These are phyloP conservation scores for Zychaea mexicana DNA, from an alignment of 371 early-diverging fungal genomes.

Conservation along the genomic window DNA sequence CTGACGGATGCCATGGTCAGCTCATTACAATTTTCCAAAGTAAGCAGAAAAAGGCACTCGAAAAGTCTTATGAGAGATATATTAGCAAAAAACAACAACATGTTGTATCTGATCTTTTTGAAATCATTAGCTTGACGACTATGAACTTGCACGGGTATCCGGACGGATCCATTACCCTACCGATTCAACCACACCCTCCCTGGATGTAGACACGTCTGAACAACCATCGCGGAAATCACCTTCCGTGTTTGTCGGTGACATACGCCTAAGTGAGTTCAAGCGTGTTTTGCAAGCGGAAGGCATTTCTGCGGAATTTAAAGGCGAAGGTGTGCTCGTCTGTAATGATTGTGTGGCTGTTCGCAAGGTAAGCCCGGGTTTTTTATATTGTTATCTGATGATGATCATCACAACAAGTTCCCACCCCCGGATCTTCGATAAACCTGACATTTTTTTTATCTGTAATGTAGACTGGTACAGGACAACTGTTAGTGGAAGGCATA, in stretches of 20 bases:
- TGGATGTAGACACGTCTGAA: constrained; percentile 70
- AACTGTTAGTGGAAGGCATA: constrained; percentile 60
- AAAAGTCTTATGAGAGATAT: not conserved
- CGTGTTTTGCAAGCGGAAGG: constrained; percentile 73
- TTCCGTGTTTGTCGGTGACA: constrained; percentile 86
- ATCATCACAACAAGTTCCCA: no score
- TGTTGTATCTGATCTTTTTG: not conserved
- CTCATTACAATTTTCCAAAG: constrained; percentile 74
- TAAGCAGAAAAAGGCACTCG: constrained; percentile 20
- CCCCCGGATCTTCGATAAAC: no score
- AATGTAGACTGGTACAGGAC: constrained; percentile 49
- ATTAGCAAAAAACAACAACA: not conserved
- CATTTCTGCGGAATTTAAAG: constrained; percentile 79
- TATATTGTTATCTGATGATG: not conserved
- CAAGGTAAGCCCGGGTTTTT: constrained; percentile 42
- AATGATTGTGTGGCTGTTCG: constrained; percentile 77
- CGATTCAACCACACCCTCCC: constrained; percentile 72
- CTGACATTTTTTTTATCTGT: constrained; percentile 9
- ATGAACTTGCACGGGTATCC: constrained; percentile 74
- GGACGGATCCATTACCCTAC: constrained; percentile 72
- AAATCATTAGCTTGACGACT: constrained; percentile 63
- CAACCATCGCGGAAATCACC: constrained; percentile 46
- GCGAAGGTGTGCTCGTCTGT: constrained; percentile 85
- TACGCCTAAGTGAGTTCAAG: constrained; percentile 82
- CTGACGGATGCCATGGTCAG: constrained; percentile 88